Percentiles rank a stretch among this genome's conserved stretches.
phyloP scores from a whole-genome alignment of 371 early-diverging fungal genomes.

The Rhizopus microsporus region DNA sequence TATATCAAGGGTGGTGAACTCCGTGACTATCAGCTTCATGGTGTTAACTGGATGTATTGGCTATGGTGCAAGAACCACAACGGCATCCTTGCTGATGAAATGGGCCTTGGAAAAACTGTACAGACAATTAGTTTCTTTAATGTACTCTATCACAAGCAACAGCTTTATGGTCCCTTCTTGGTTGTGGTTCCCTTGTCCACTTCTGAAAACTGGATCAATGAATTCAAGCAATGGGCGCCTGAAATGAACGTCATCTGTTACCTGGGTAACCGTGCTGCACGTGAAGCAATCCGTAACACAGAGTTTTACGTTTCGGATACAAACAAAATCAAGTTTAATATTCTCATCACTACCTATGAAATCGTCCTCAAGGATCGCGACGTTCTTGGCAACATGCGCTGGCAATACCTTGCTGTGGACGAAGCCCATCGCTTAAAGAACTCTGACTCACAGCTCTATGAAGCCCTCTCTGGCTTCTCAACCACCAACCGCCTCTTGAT shows the following conservation, averaged over 20 bases:
- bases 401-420: conserved; percentile 88
- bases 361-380: conserved; percentile 90
- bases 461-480: conserved; percentile 74
- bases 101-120: conserved; percentile 99
- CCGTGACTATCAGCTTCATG: conserved; percentile 96
- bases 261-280: conserved; percentile 81
- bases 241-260: conserved; percentile 90
- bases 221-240: conserved; percentile 95
- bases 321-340: conserved; percentile 83
- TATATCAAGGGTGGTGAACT: conserved; percentile 90
- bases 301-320: conserved; percentile 77
- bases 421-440: conserved; percentile 94
- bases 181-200: conserved; percentile 97
- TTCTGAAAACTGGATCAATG: conserved; percentile 91
- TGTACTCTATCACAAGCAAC: conserved; percentile 82
- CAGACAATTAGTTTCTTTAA: conserved; percentile 98
- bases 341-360: conserved; percentile 94
- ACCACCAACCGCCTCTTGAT: conserved; percentile 81
- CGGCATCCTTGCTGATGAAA: conserved; percentile 92
- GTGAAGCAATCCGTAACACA: conserved; percentile 85
- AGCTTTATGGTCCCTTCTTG: conserved; percentile 92
- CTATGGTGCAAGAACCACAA: conserved; percentile 96
- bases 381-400: conserved; percentile 72
- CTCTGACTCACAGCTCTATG: conserved; percentile 85
- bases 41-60: conserved; percentile 99